A percentile compares a stretch with the other conserved stretches of the same genome.
phyloP scores from a whole-genome alignment of 225 moss, liverwort and hornwort species.

The Bryoerythrophyllum caledonicum region DNA sequence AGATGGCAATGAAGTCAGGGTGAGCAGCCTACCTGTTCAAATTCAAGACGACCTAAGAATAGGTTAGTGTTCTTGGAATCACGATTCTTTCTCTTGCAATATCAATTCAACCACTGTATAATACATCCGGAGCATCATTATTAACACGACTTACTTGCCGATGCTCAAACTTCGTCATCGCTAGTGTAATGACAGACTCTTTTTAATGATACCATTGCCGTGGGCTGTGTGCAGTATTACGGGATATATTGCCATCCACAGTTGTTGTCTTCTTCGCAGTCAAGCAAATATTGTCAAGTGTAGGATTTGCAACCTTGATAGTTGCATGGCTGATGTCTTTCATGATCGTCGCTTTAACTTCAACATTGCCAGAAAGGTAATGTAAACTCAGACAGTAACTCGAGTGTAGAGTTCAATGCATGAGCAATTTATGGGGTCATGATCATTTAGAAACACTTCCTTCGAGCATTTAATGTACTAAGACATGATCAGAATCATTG shows the following conservation, averaged over 20 bases:
- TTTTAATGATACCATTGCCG: neutral
- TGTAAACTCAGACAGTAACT: neutral
- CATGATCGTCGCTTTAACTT: neutral
- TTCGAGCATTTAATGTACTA: no score
- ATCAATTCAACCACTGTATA: neutral
- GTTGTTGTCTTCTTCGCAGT: neutral
- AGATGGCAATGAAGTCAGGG: neutral
- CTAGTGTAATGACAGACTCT: neutral
- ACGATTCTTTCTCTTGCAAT: neutral
- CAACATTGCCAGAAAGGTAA: constrained; percentile 13
- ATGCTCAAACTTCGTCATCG: neutral
- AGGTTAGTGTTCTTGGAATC: neutral
- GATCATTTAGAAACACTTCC: no score
- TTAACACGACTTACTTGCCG: neutral
- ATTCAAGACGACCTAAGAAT: constrained; percentile 11
- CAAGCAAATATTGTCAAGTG: neutral
- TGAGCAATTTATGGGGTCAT: no score
- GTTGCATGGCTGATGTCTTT: neutral
- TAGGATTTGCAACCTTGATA: neutral
- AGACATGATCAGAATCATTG: no score
- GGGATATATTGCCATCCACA: neutral
- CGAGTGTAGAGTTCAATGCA: neutral
- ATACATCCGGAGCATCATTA: neutral
- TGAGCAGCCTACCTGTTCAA: constrained; percentile 16
- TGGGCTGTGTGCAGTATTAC: constrained; percentile 24